phyloP scores from a whole-genome alignment of 2,329 filamentous ascomycete genomes.

The Penicillium thymicola region DNA sequence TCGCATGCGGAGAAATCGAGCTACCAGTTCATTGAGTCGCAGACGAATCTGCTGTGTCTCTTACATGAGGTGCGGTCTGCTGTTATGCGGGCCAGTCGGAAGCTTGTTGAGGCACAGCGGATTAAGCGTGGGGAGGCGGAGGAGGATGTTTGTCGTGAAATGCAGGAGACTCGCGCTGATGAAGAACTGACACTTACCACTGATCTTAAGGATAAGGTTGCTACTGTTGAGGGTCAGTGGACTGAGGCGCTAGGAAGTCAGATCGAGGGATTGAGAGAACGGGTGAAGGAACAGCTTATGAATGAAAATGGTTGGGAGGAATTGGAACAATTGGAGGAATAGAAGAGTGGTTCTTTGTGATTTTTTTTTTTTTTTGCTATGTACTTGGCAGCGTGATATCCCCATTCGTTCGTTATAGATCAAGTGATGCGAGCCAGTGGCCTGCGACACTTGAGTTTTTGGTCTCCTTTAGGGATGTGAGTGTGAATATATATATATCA shows the following conservation, averaged over 20 bases:
- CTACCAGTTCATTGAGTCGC: conserved; percentile 94
- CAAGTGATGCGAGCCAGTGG: conserved; percentile 7
- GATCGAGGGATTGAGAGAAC: conserved; percentile 68
- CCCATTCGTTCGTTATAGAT: conserved; percentile 23
- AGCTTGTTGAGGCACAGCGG: conserved; percentile 65
- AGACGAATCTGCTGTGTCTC: conserved; percentile 85
- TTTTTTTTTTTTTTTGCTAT: conserved; percentile 1
- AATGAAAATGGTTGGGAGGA: conserved; percentile 88
- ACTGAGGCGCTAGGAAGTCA: conserved; percentile 76
- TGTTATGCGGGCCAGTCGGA: conserved; percentile 66
- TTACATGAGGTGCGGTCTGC: conserved; percentile 86
- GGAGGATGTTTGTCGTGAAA: conserved; percentile 46
- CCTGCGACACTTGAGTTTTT: conserved; percentile 1
- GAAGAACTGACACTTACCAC: conserved; percentile 72
- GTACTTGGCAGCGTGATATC: conserved; percentile 20
- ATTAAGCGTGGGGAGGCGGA: conserved; percentile 44
- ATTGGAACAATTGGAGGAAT: conserved; percentile 53
- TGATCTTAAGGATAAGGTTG: conserved; percentile 90
- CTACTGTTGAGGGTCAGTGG: conserved; percentile 89
- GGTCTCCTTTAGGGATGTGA: background rate
- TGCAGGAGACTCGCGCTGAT: conserved; percentile 57
- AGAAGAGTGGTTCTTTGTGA: conserved; percentile 31
- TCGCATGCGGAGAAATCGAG: conserved; percentile 87
- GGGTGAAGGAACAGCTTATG: conserved; percentile 70
- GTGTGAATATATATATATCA: background rate